Evolutionary conservation across 495 filamentous ascomycete genomes (phyloP).

Genomic region (Acidomyces sp.): DNA sequence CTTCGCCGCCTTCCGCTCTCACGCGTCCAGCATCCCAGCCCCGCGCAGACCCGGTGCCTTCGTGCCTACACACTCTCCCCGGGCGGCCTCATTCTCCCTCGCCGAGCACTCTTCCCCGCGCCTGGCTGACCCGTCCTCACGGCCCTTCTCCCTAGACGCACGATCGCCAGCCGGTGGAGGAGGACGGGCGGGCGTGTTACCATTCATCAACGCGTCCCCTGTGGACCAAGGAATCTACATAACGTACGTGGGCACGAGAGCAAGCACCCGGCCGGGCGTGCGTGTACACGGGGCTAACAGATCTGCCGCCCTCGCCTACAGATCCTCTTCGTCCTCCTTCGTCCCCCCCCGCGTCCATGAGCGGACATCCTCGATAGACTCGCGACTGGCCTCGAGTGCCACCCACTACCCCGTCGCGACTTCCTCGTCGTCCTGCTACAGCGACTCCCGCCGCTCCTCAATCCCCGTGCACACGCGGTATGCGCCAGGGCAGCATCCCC

Average conservation of each 20-base stretch:
- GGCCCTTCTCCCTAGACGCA: slow-evolving; percentile 13
- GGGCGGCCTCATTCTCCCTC: slow-evolving; percentile 14
- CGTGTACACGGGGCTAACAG: too few relatives aligned
- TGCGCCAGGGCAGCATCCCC: slow-evolving; percentile 13
- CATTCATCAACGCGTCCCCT: neutral
- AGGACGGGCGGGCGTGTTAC: slow-evolving; percentile 1
- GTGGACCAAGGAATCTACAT: slow-evolving; percentile 3
- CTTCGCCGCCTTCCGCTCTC: slow-evolving; percentile 27
- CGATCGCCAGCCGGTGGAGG: slow-evolving; percentile 2
- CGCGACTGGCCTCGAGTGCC: slow-evolving; percentile 1
- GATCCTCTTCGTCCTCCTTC: neutral
- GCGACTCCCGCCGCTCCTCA: slow-evolving; percentile 6
- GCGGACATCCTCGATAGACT: slow-evolving; percentile 8
- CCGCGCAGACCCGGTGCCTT: slow-evolving; percentile 25
- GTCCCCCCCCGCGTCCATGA: neutral
- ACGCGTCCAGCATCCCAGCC: slow-evolving; percentile 22
- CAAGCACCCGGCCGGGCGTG: too few relatives aligned
- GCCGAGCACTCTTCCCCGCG: slow-evolving; percentile 14
- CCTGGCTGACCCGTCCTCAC: slow-evolving; percentile 7
- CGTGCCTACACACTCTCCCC: slow-evolving; percentile 2
- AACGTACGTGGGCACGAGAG: neutral
- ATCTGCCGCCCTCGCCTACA: neutral
- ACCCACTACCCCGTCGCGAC: slow-evolving; percentile 1
- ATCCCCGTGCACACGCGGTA: slow-evolving; percentile 14
- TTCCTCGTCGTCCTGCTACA: neutral